Base-by-base conservation (phyloP, 495 filamentous ascomycete species). In the Sphaerosporella brunnea region DNA sequence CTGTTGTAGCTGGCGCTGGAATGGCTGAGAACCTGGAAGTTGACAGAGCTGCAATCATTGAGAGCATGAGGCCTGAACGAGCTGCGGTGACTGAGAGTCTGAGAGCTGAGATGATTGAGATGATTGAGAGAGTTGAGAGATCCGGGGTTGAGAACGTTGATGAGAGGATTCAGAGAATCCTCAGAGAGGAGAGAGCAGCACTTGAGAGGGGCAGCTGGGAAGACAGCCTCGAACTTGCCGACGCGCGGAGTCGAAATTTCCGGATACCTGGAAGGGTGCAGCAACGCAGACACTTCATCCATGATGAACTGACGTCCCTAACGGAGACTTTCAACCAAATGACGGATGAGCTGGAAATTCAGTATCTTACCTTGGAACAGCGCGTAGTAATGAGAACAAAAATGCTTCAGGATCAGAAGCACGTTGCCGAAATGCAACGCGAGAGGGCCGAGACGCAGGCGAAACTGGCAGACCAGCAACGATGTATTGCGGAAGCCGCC, bases 311-410 rank as follows among this genome's bases (percentile, higher is more conserved):
- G 10, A 88, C 84, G 0, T 85, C 93, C 53, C 68, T 93, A 18
- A 93, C 86, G 0, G 63, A 67, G 37, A 90, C 84, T 0, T 95
- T 90, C 62, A 95, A 95, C 55, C 82, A 83, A 50, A 95, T 95
- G 86, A 79, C 82, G 1, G 84, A 93, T 36, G 85, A 95, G 56
- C 66, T 93, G 26, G 69, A 83, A 51, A 80, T 82, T 60, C 87
- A 93, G 55, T 93, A 93, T 52, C 74, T 73, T 38, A 76, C 73
- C 7, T 66, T 93, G 19, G 87, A 93, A 55, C 79, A 90, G 44
- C 79, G 86, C 42, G 86, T 93, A 11, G 72, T 70, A 0, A 77
- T 88, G 63, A 73, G 86, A 34, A 93, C 85, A 10, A 69, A 68
- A 20, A 81, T 92, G 61, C 23, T 52, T 18, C 20, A 13, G n/a